Evolutionary conservation across 2,329 filamentous ascomycete genomes (phyloP).

Genomic region (Fusarium oligoseptatum): DNA sequence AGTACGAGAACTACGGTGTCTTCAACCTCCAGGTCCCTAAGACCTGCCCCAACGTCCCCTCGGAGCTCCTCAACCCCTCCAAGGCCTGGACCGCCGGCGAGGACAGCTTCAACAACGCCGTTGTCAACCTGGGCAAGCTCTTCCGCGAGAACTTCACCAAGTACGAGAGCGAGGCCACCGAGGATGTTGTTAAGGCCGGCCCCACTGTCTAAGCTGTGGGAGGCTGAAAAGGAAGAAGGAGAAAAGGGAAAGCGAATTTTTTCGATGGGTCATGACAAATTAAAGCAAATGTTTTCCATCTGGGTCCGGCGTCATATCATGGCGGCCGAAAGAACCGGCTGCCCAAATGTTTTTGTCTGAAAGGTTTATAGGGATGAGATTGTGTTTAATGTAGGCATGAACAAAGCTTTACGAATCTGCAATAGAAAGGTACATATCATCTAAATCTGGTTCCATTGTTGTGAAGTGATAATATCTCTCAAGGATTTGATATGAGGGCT

Average conservation of each 20-base stretch:
- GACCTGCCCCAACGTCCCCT: conserved; percentile 87
- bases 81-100: conserved; percentile 89
- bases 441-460: not conserved
- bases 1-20: conserved; percentile 95
- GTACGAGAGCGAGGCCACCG: conserved; percentile 86
- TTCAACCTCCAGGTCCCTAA: conserved; percentile 99
- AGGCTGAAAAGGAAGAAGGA: conserved; percentile 1
- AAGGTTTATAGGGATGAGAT: conserved; percentile 42
- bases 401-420: conserved; percentile 42
- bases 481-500: not conserved
- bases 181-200: conserved; percentile 79
- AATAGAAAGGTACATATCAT: conserved; percentile 46
- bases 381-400: conserved; percentile 46
- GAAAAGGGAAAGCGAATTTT: conserved; percentile 38
- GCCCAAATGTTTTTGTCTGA: conserved; percentile 40
- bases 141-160: conserved; percentile 99
- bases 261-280: conserved; percentile 38
- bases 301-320: conserved; percentile 48
- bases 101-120: conserved; percentile 87
- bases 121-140: conserved; percentile 88
- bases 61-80: conserved; percentile 93
- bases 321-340: conserved; percentile 42
- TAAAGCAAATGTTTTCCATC: conserved; percentile 43
- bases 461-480: not conserved
- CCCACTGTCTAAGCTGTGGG: conserved; percentile 55